Base-by-base conservation (phyloP, 148 eudicot genomes). In the Beta vulgaris region DNA sequence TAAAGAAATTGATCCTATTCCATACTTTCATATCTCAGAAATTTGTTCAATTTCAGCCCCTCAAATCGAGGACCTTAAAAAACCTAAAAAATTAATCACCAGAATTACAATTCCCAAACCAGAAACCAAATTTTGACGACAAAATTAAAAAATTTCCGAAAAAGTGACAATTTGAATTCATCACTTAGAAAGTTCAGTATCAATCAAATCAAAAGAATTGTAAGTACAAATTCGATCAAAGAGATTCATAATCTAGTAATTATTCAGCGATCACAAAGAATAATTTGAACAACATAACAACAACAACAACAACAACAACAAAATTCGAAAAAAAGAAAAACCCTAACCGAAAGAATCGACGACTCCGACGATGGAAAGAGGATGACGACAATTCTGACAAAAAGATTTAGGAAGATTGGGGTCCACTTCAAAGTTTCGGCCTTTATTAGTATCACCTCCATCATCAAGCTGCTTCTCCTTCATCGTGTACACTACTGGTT, bases 341-440 rank as follows among this genome's bases (percentile, higher is more conserved):
- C 53, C 59, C 73, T 83, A 65, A 92, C 98, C 96, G 72, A 91
- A 86, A 8, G 95, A 87, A 75, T 90, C 99, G 80, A 87, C 96
- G 80, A 88, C 89, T 81, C 96, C 96, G 76, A 79, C 86, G 84
- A 95, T 81, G 86, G 84, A 84, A 85, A 92, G 99, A 70, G 78
- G 61, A 54, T 88, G 91, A 71, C 84, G 98, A 75, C 99, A 95
- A 84, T 89, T 89, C 83, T 95, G 99, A 76, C 99, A 95, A 54
- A 83, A 85, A 87, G 87, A 92, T 49, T 91, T 79, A 15, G 99
- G 97, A 14, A 89, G 84, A 78, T 82, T 88, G 43, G 96, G 98
- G 83, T 95, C 97, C 23, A 73, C 98, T 54, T 90, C 84, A 57
- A 90, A 69, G 21, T 54, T 77, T 79, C 93, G 83, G 46, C 82